phyloP scores from a whole-genome alignment of 1,284 basidiomycete genomes.

The Dichomitus squalens region DNA sequence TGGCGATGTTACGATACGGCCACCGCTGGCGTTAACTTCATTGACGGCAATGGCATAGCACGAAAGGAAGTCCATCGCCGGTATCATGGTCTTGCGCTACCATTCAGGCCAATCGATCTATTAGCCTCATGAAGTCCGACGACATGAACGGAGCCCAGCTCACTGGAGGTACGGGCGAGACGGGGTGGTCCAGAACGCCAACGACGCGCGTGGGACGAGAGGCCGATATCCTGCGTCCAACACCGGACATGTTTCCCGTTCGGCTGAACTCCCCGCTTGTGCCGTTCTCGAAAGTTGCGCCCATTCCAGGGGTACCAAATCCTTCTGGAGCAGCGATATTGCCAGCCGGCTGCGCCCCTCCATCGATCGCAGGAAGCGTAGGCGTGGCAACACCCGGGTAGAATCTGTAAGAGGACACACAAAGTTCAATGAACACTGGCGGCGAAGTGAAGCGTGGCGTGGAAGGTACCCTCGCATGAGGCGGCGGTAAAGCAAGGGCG shows the following conservation, averaged over 20 bases:
- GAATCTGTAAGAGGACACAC: slow-evolving; percentile 45
- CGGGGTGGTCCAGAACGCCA: slow-evolving; percentile 81
- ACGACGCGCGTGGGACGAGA: slow-evolving; percentile 56
- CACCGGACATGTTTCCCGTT: neutral
- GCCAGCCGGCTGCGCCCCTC: slow-evolving; percentile 34
- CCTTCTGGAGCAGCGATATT: slow-evolving; percentile 45
- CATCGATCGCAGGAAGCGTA: slow-evolving; percentile 48
- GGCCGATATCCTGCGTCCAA: slow-evolving; percentile 13
- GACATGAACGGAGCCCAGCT: slow-evolving; percentile 30
- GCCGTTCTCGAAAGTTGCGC: neutral
- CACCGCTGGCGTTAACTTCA: slow-evolving; percentile 90
- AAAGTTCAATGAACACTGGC: neutral
- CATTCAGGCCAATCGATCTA: neutral
- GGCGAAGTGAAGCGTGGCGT: neutral
- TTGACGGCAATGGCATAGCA: slow-evolving; percentile 93
- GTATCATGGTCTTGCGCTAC: slow-evolving; percentile 83
- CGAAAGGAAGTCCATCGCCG: slow-evolving; percentile 92
- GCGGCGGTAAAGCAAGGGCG: slow-evolving; percentile 84
- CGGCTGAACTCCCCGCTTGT: neutral
- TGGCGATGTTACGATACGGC: slow-evolving; percentile 93
- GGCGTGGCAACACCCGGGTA: slow-evolving; percentile 63
- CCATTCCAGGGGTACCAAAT: neutral
- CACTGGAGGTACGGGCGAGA: slow-evolving; percentile 83
- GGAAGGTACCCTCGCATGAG: slow-evolving; percentile 81
- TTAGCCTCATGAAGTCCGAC: neutral